A percentile compares a stretch with the other conserved stretches of the same genome.
Conservation (phyloP, 257 asterid species). For the Paulownia fortunei region DNA sequence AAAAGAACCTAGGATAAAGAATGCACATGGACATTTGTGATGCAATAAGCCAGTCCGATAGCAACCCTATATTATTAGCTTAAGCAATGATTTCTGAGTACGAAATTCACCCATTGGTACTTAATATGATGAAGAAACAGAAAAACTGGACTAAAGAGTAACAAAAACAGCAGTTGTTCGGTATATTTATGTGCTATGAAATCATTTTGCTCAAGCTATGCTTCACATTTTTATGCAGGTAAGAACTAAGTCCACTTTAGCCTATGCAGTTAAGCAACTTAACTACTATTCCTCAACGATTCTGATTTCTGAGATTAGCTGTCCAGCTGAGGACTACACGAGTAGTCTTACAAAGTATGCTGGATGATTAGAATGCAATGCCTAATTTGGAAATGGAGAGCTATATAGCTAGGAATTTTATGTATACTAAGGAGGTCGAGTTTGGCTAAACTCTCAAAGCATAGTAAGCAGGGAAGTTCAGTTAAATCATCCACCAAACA, state of each 20-base stretch:
- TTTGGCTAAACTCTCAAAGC: not conserved
- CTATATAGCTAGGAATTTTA: not conserved
- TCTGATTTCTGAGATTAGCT: not conserved
- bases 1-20: not conserved
- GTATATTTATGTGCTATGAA: no score
- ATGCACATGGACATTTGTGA: not conserved
- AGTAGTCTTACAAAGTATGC: not conserved
- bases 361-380: no score
- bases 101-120: no score
- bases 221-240: no score
- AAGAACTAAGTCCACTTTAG: no score
- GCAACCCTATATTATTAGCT: no score
- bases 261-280: no score
- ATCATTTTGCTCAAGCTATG: not conserved
- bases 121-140: not conserved
- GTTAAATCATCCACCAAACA: not conserved
- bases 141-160: no score
- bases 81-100: no score
- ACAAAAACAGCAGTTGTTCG: not conserved
- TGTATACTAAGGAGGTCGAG: not conserved
- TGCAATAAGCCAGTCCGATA: not conserved
- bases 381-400: not conserved
- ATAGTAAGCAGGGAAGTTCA: not conserved
- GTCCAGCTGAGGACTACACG: not conserved
- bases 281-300: not conserved